Evolutionary conservation across 139 green algal species (phyloP), one percentile per base, ranked within the genome.

Genomic region (Chlamydomonas urium): DNA sequence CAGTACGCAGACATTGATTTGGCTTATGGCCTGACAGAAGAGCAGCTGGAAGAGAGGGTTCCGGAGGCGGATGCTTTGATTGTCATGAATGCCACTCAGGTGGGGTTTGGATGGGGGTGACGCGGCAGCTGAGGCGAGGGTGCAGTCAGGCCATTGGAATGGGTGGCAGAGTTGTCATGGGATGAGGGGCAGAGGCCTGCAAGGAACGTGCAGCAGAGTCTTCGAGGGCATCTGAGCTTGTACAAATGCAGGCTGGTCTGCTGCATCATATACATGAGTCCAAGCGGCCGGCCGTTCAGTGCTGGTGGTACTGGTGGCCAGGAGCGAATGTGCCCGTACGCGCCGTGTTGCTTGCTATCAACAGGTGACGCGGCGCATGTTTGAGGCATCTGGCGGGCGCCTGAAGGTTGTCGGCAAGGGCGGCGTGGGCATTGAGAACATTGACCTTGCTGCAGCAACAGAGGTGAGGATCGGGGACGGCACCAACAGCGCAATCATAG

Each of bases 401-500:
- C 83, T 98, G 8, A 96, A 95, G 81, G 94, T 98, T 31, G 94
- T 98, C 1, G 94, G 93, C 38, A 85, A 94, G 19, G 94, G 94
- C 0, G 94, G 94, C 29, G 94, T 98, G 21, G 94, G 94, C 45
- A 91, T 98, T 24, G 94, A 98, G 84, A 98, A 98, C 68, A 90
- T 98, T 1, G 94, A 98, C 72, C 81, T 98, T 3, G 80, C 87
- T 10, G 93, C 94, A 10, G 94, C 94, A 21, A 97, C 90, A 36
- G 93, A 98, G 88, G 81, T 86, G 65, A 19, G 86, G n/a, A n/a
- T n/a, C n/a, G n/a, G n/a, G n/a, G n/a, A n/a, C n/a, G n/a, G n/a
- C n/a, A n/a, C n/a, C n/a, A n/a, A n/a, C n/a, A n/a, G n/a, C n/a
- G n/a, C n/a, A n/a, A n/a, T n/a, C n/a, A n/a, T n/a, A n/a, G n/a